Base-by-base conservation (phyloP, 768 basidiomycete genomes). In the Lactarius akahatsu region DNA sequence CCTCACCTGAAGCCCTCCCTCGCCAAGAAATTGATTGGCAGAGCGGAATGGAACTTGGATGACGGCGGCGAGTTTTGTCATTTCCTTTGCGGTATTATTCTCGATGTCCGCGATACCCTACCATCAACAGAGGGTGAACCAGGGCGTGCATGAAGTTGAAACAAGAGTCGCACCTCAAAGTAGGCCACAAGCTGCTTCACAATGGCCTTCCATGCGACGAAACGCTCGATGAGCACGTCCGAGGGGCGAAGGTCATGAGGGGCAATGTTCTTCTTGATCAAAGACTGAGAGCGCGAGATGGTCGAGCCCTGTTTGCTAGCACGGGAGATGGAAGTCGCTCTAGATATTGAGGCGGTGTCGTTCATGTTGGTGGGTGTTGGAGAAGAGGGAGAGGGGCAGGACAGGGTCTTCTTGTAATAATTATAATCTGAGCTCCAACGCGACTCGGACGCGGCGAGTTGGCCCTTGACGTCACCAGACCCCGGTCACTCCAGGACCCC, bases 1-100 rank as follows among this genome's bases (percentile, higher is more conserved):
- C 68, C 81, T 40, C 65, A 85, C 89, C 84, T 96, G 94, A 58
- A 99, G 80, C 57, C 97, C 96, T 15, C 92, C 93, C 76, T 98
- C 95, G n/a, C 97, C 97, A 4, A 99, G 82, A 75, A 99, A 99
- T 80, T 98, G 96, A 78, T 97, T 96, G 8, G 95, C 96, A 3
- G 92, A 85, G 41, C 90, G 82, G 80, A 99, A 98, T 0, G 97
- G 97, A 0, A 98, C 96, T 76, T 99, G 96, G 67, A 99, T 96
- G 67, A 98, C 93, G 2, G 89, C 94, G 11, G 92, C 91, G 54
- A 99, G 87, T 76, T 96, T 96, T 7, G 90, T 91, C 73, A 98
- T 84, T 77, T 98, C 96, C 68, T 87, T 86, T 15, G 96, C 94
- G 7, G 93, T 90, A 76, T 96, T 96, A 77, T 92, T 93, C 79